phyloP scores from a whole-genome alignment of 768 basidiomycete genomes.

The Suillus cothurnatus region DNA sequence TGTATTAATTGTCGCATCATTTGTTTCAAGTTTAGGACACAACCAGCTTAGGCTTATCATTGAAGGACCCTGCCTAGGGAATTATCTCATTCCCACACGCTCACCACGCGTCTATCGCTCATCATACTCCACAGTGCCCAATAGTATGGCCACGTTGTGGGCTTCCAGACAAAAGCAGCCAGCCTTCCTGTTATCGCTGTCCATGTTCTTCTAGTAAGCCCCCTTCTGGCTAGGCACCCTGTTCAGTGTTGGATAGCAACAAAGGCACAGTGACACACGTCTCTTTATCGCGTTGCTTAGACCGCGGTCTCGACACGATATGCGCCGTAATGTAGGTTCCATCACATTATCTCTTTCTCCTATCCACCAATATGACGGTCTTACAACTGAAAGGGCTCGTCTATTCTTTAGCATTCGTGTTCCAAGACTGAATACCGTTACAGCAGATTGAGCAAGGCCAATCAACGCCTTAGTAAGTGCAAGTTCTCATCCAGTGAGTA shows the following conservation, averaged over 20 bases:
- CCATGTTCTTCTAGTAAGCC: not conserved
- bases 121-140: not conserved
- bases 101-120: not conserved
- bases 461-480: no score
- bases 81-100: not conserved
- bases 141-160: not conserved
- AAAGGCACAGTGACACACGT: not conserved
- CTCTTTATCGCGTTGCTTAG: not conserved
- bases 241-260: not conserved
- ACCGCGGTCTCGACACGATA: not conserved
- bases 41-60: not conserved
- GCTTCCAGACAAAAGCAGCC: not conserved
- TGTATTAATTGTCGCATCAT: no score
- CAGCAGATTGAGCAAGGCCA: not conserved
- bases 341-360: not conserved
- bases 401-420: not conserved
- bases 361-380: not conserved
- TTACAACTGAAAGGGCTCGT: not conserved
- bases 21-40: no score
- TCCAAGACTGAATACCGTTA: not conserved
- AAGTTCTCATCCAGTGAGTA: not conserved
- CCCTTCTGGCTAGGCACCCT: not conserved
- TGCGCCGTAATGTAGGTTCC: not conserved
- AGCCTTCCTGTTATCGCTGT: not conserved
- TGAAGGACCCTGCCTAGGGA: not conserved